Conservation (phyloP, 306 rosid species). For the Sindora glabra region DNA sequence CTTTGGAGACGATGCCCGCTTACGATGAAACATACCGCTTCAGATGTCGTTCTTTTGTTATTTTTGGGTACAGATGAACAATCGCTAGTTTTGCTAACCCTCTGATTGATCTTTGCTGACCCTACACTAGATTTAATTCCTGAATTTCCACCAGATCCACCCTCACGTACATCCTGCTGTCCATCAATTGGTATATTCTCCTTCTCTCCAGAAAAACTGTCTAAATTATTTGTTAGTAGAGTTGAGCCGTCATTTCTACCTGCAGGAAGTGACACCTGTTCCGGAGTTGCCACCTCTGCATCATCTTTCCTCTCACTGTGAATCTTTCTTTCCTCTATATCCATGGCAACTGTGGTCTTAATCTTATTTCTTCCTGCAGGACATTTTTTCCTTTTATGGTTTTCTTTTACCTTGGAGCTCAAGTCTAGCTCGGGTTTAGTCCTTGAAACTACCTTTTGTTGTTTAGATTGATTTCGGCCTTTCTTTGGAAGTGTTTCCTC, state of each 20-base stretch:
- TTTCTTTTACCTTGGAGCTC: slow-evolving; percentile 29
- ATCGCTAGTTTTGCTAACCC: slow-evolving; percentile 3
- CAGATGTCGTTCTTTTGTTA: slow-evolving; percentile 23
- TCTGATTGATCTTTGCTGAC: slow-evolving; percentile 22
- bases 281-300: slow-evolving; percentile 22
- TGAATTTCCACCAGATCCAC: slow-evolving; percentile 21
- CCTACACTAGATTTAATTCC: slow-evolving; percentile 17
- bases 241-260: slow-evolving; percentile 21
- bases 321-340: slow-evolving; percentile 17
- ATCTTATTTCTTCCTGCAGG: slow-evolving; percentile 33
- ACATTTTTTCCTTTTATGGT: slow-evolving; percentile 23
- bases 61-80: slow-evolving; percentile 16
- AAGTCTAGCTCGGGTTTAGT: slow-evolving; percentile 19
- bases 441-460: slow-evolving; percentile 9
- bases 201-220: slow-evolving; percentile 39
- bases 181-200: slow-evolving; percentile 53
- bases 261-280: slow-evolving; percentile 18
- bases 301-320: slow-evolving; percentile 18
- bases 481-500: slow-evolving; percentile 26
- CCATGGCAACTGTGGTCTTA: slow-evolving; percentile 15
- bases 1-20: slow-evolving; percentile 70
- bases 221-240: slow-evolving; percentile 17
- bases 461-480: slow-evolving; percentile 19
- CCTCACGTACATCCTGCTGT: slow-evolving; percentile 14
- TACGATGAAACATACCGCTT: slow-evolving; percentile 57